Evolutionary conservation across 805 yeast species (phyloP).

Genomic region (Candida suzukii): DNA sequence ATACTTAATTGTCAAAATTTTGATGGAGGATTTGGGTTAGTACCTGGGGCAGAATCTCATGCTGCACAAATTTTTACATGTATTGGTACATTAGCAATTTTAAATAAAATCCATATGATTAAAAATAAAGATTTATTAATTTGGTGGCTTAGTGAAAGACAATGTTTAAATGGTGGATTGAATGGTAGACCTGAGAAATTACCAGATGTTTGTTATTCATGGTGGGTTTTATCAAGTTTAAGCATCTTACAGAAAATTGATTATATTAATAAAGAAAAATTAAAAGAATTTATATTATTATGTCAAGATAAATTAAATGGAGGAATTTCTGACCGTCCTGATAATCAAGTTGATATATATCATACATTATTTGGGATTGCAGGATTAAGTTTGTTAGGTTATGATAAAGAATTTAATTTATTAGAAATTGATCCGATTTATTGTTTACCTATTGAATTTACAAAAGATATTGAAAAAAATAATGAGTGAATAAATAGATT

Average conservation of each 20-base stretch:
- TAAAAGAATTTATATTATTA: slow-evolving; percentile 59
- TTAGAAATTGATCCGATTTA: slow-evolving; percentile 76
- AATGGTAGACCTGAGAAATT: slow-evolving; percentile 95
- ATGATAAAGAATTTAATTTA: slow-evolving; percentile 32
- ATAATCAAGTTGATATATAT: slow-evolving; percentile 85
- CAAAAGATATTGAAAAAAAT: neutral
- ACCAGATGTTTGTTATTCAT: slow-evolving; percentile 96
- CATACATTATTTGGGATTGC: slow-evolving; percentile 90
- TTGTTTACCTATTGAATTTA: slow-evolving; percentile 55
- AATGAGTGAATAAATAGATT: neutral
- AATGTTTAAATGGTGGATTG: slow-evolving; percentile 79
- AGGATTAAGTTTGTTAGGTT: slow-evolving; percentile 74
- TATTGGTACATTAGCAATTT: slow-evolving; percentile 70
- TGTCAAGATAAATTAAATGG: slow-evolving; percentile 79
- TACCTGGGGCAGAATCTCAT: slow-evolving; percentile 94
- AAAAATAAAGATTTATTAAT: slow-evolving; percentile 42
- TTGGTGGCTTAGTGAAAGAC: slow-evolving; percentile 92
- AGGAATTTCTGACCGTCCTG: slow-evolving; percentile 90
- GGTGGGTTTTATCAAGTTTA: slow-evolving; percentile 90
- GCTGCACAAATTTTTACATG: slow-evolving; percentile 90
- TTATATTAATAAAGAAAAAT: slow-evolving; percentile 67
- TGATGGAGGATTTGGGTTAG: slow-evolving; percentile 93
- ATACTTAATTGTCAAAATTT: slow-evolving; percentile 72
- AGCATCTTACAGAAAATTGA: slow-evolving; percentile 57
- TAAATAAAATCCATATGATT: slow-evolving; percentile 44